Conservation (phyloP, 2,329 filamentous ascomycete genomes). For the Niveomyces coronatus region DNA sequence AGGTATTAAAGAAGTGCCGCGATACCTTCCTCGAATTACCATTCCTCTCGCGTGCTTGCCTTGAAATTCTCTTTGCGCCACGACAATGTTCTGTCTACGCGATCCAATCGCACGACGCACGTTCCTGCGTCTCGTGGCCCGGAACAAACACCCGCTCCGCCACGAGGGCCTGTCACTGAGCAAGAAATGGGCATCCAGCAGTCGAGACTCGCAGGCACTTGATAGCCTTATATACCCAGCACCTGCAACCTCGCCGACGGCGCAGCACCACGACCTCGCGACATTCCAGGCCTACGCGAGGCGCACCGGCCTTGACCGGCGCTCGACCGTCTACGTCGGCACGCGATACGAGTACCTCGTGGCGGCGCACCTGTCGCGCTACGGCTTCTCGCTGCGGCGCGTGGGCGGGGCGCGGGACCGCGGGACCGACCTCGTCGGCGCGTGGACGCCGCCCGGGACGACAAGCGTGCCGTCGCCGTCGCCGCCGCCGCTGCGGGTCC, state of each 20-base stretch:
- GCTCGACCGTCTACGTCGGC: slow-evolving; percentile 55
- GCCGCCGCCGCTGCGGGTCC: slow-evolving; percentile 30
- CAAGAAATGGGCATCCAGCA: neutral
- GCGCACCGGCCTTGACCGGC: slow-evolving; percentile 41
- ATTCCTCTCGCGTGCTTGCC: no score
- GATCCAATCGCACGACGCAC: neutral
- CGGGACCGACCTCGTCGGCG: slow-evolving; percentile 66
- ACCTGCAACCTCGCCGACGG: slow-evolving; percentile 28
- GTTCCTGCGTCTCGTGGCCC: neutral
- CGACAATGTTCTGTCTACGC: slow-evolving; percentile 2
- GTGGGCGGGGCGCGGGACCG: slow-evolving; percentile 57
- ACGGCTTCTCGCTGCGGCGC: slow-evolving; percentile 55
- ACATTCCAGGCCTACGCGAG: slow-evolving; percentile 57
- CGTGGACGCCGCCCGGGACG: slow-evolving; percentile 49
- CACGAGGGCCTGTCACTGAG: neutral
- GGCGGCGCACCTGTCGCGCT: slow-evolving; percentile 40
- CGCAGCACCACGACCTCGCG: slow-evolving; percentile 50
- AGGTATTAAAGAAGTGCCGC: no score
- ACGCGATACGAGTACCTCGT: slow-evolving; percentile 71
- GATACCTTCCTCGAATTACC: no score
- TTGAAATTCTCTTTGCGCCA: neutral
- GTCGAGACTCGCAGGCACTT: neutral
- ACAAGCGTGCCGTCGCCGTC: slow-evolving; percentile 7
- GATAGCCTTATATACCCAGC: slow-evolving; percentile 32
- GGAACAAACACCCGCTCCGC: neutral